Evolutionary conservation across 345 rosid species (phyloP).

Genomic region (rapeseed (Brassica napus)): Da-Ae NC_063447.1:56309501-56310000

Average conservation of each 20-base stretch:
- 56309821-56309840: background rate
- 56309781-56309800: background rate
- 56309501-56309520: constrained; percentile 12
- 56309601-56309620: constrained; percentile 26
- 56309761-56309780: background rate
- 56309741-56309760: constrained; percentile 90
- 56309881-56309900: constrained; percentile 72
- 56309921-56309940: constrained; percentile 89
- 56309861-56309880: constrained; percentile 85
- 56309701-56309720: constrained; percentile 83
- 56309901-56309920: constrained; percentile 79
- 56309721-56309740: constrained; percentile 85
- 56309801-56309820: background rate
- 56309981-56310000: background rate
- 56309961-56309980: background rate
- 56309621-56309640: constrained; percentile 49
- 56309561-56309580: constrained; percentile 46
- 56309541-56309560: constrained; percentile 60
- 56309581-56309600: background rate
- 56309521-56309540: constrained; percentile 34
- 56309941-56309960: constrained; percentile 42
- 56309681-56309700: constrained; percentile 95
- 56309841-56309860: constrained; percentile 78
- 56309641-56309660: constrained; percentile 77
- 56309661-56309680: constrained; percentile 95